These are phyloP conservation scores for Colletotrichum limetticola DNA, from an alignment of 2,329 filamentous ascomycete species.

Conservation along the genomic window DNA sequence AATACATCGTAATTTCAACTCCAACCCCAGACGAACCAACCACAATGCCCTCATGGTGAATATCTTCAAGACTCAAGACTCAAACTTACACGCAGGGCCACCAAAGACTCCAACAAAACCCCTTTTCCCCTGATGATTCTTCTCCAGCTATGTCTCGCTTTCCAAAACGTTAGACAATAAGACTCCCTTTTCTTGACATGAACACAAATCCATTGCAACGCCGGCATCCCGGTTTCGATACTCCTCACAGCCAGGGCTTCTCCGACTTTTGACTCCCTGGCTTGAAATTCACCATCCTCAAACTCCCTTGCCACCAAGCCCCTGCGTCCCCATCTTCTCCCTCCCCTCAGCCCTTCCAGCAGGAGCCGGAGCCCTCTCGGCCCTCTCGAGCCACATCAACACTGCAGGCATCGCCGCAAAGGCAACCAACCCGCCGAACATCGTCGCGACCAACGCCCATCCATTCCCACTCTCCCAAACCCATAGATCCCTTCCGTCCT, in stretches of 20 bases:
- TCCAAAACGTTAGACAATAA: background rate
- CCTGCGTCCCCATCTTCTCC: background rate
- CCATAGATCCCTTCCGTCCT: background rate
- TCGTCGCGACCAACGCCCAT: background rate
- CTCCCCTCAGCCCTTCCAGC: too few relatives aligned
- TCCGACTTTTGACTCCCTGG: too few relatives aligned
- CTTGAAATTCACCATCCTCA: background rate
- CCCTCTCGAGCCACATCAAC: constrained; percentile 17
- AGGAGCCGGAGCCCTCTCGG: background rate
- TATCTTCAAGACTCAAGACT: background rate
- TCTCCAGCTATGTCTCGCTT: background rate
- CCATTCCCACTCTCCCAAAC: constrained; percentile 4
- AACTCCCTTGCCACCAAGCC: background rate
- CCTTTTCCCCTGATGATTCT: background rate
- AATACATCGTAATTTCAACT: background rate
- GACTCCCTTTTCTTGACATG: background rate
- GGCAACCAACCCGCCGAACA: background rate
- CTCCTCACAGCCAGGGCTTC: background rate
- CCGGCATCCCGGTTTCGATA: background rate
- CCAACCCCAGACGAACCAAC: background rate
- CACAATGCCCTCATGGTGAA: background rate
- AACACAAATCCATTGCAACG: background rate
- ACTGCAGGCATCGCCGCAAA: constrained; percentile 20
- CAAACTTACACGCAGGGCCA: background rate
- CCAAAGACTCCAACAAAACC: background rate